Conservation (phyloP, 2,329 filamentous ascomycete species). For the Fusarium sp. region DNA sequence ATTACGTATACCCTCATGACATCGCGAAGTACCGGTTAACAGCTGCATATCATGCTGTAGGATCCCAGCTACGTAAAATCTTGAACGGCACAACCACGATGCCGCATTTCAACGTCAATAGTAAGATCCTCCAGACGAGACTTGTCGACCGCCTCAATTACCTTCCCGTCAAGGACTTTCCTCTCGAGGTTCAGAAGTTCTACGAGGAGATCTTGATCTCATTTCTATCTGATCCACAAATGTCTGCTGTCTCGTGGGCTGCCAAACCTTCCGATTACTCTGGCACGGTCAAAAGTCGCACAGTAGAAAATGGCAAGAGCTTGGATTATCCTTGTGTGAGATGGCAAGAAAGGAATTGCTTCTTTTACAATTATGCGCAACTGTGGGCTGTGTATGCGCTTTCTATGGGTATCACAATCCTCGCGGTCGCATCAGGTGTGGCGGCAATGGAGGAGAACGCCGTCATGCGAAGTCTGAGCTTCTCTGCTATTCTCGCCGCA, state of each 20-base stretch:
- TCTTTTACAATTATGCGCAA: slow-evolving; percentile 37
- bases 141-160: slow-evolving; percentile 42
- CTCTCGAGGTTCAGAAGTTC: slow-evolving; percentile 35
- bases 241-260: slow-evolving; percentile 45
- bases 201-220: slow-evolving; percentile 46
- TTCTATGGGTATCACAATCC: slow-evolving; percentile 40
- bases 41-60: slow-evolving; percentile 41
- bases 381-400: slow-evolving; percentile 43
- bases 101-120: slow-evolving; percentile 38
- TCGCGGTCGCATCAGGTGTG: slow-evolving; percentile 35
- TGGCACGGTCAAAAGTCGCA: slow-evolving; percentile 25
- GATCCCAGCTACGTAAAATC: slow-evolving; percentile 32
- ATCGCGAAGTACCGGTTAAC: slow-evolving; percentile 35
- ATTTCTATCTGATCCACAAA: slow-evolving; percentile 43
- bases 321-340: slow-evolving; percentile 35
- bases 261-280: slow-evolving; percentile 26
- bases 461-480: slow-evolving; percentile 42
- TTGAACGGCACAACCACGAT: slow-evolving; percentile 44
- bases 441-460: slow-evolving; percentile 43
- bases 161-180: slow-evolving; percentile 35
- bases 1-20: slow-evolving; percentile 39
- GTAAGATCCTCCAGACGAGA: slow-evolving; percentile 34
- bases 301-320: slow-evolving; percentile 4
- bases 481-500: slow-evolving; percentile 45
- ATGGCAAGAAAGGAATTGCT: slow-evolving; percentile 38